These are phyloP conservation scores for Gentiana macrophylla DNA, from an alignment of 257 asterid genomes.

Conservation along the genomic window DNA sequence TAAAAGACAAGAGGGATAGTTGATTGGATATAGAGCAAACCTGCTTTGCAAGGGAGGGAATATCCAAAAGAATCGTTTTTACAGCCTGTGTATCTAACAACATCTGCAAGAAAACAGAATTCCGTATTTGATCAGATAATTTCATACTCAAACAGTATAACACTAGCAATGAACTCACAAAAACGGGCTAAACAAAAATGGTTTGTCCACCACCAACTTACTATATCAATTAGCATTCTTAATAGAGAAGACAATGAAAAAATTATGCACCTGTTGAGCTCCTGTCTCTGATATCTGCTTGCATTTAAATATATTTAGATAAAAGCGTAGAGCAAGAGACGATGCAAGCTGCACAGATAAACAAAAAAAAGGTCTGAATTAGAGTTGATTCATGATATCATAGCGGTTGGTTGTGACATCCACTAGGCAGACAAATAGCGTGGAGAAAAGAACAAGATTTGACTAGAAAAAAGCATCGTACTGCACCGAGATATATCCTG, in stretches of 20 bases:
- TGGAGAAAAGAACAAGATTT: not conserved
- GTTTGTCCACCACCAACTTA: not conserved
- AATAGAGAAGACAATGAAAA: not conserved
- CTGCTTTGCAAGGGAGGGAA: conserved; percentile 93
- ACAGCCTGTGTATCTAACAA: conserved; percentile 95
- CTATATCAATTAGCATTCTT: not conserved
- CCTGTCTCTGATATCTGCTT: conserved; percentile 97
- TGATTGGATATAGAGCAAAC: conserved; percentile 19
- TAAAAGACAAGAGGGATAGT: not conserved
- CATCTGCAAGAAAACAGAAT: conserved; percentile 54
- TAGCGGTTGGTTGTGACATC: not conserved
- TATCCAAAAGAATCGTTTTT: conserved; percentile 84
- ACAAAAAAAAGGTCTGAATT: not conserved
- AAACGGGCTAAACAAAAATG: not conserved
- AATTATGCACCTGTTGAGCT: conserved; percentile 69
- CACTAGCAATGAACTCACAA: not conserved
- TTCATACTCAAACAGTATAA: not conserved
- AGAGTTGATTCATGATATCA: too few species aligned
- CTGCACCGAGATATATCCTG: too few species aligned
- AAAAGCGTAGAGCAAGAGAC: conserved; percentile 92
- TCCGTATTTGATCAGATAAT: not conserved
- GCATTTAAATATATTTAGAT: conserved; percentile 87
- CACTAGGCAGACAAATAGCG: not conserved
- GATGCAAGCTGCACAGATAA: conserved; percentile 74
- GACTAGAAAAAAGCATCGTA: too few species aligned